Conservation (phyloP, 495 filamentous ascomycete genomes). For the Cercophora samala region DNA sequence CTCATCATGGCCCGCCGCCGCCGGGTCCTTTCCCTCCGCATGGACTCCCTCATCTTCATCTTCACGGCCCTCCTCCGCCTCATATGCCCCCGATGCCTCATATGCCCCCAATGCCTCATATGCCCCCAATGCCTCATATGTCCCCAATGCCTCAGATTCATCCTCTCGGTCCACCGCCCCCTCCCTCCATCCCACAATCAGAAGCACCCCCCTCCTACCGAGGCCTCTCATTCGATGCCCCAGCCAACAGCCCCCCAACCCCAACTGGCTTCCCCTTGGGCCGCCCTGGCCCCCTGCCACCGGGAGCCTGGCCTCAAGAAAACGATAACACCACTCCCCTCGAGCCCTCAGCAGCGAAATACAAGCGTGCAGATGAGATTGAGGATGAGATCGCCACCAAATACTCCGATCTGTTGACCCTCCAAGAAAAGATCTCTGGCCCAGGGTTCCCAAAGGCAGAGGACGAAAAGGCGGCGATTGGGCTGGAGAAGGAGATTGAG, state of each 20-base stretch:
- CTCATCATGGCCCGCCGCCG: neutral
- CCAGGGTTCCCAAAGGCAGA: neutral
- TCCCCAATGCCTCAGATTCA: neutral
- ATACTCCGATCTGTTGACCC: constrained; percentile 22
- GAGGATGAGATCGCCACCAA: constrained; percentile 30
- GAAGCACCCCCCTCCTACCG: neutral
- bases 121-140: neutral
- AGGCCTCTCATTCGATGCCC: neutral
- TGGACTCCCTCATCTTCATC: neutral
- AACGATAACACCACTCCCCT: constrained; percentile 1
- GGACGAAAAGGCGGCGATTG: constrained; percentile 15
- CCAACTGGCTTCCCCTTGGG: neutral
- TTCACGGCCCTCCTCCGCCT: neutral
- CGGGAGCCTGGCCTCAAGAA: constrained; percentile 30
- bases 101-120: neutral
- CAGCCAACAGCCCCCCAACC: neutral
- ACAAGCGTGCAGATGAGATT: constrained; percentile 28
- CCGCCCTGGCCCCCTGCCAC: constrained; percentile 4
- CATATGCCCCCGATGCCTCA: neutral
- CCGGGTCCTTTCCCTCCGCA: constrained; percentile 1
- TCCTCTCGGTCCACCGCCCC: neutral
- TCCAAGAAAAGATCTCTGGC: constrained; percentile 15
- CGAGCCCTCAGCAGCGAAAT: constrained; percentile 21
- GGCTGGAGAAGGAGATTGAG: constrained; percentile 32
- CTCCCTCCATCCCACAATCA: constrained; percentile 1